A percentile compares a stretch with the other conserved stretches of the same genome.
These are phyloP conservation scores for Aspergillus ustus DNA, from an alignment of 2,329 filamentous ascomycete genomes.

Conservation along the genomic window DNA sequence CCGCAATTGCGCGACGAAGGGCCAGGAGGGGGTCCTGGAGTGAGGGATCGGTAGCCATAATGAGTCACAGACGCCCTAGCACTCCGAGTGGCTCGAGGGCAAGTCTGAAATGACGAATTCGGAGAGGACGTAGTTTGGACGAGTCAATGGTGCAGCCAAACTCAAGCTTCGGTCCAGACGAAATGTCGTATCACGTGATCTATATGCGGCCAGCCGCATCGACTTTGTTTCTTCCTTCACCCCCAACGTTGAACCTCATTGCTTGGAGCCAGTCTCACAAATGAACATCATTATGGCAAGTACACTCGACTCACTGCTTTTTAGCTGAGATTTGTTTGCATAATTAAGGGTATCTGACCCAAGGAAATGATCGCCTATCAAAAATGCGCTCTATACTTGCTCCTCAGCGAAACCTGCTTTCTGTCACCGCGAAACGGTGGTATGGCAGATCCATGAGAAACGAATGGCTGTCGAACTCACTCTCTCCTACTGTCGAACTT, in stretches of 20 bases:
- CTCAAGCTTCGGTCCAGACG: constrained; percentile 7
- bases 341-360: not conserved
- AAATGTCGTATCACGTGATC: constrained; percentile 5
- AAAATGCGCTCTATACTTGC: not conserved
- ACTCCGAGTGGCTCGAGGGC: constrained; percentile 1
- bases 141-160: not conserved
- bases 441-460: not conserved
- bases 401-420: not conserved
- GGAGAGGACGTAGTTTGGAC: not conserved
- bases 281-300: not conserved
- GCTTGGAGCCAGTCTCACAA: not conserved
- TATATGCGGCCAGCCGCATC: not conserved
- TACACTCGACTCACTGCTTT: not conserved
- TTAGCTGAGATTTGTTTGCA: not conserved
- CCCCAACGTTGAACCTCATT: not conserved
- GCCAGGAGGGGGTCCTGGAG: constrained; percentile 77
- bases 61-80: not conserved
- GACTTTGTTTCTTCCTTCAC: not conserved
- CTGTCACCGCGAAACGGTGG: not conserved
- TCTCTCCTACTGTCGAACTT: not conserved
- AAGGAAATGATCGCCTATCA: not conserved
- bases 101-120: not conserved
- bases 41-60: constrained; percentile 59
- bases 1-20: constrained; percentile 80
- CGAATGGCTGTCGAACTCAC: not conserved